Base-by-base conservation (phyloP, 2,329 filamentous ascomycete species). In the Stagonosporopsis chrysanthemi region DNA sequence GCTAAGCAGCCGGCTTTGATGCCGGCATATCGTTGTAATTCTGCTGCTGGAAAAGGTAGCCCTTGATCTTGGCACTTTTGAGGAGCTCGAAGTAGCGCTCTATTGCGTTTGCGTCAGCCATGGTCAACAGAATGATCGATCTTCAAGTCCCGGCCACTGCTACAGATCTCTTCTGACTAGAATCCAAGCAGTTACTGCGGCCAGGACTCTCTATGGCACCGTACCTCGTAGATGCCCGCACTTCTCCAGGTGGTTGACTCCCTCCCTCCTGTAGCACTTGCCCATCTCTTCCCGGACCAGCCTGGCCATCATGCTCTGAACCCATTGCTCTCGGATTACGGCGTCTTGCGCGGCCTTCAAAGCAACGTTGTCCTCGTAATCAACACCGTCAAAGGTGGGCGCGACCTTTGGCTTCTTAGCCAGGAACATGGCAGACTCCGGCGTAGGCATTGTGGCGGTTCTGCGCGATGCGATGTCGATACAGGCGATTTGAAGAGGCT, bases 171-270 rank as follows among this genome's bases (percentile, higher is more conserved):
- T 14, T 15, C 22, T 33, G 14, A 23, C 31, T 3, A 3, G 35
- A 7, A 35, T 35, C 12, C 7, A 9, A 23, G 24, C 26, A 40
- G 7, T 5, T 17, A 11, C 7, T n/a, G 15, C 19, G n/a, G 19
- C 11, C 12, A 19, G 4, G 29, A n/a, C 17, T 28, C 4, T 23
- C 8, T 33, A 6, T 31, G 12, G 19, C 17, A 9, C 5, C 89
- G 83, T 77, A 95, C 91, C 90, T 89, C 91, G 84, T 78, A 94
- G 77, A 70, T 85, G 82, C 65, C 90, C 90, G 78, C 91, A 95
- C 81, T 94, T 95, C 84, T 94, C 91, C 76, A 95, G 79, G 77
- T 95, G 91, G 78, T 95, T 95, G 65, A 93, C 90, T 54, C 91
- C 91, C 79, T 95, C 90, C 67, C 86, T 84, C 78, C 87, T 86